Base-by-base conservation (phyloP, 2,329 filamentous ascomycete species). In the Elsinoe fawcettii region DNA sequence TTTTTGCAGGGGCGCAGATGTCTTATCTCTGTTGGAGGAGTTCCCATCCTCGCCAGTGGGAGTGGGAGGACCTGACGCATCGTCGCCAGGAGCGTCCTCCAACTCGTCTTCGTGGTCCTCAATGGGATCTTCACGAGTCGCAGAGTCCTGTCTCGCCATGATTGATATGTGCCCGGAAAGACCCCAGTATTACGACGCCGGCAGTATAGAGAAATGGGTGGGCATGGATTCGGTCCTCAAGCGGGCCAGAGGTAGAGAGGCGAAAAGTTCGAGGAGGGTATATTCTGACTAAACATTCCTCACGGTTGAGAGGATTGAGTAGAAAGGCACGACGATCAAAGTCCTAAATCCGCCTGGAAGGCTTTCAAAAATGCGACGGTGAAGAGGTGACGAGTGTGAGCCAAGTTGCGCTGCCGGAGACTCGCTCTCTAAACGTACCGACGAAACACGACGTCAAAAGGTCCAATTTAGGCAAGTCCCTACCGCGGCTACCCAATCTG, bases 1-100 rank as follows among this genome's bases (percentile, higher is more conserved):
- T 69, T 93, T 93, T 61, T 67, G 68, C 32, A 68, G 57, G 30
- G 67, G 67, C 9, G 60, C 60, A 20, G 61, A 49, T 8, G 63
- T 44, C 53, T 67, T 69, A 14, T 60, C 60, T 23, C 56, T 32
- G 22, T 32, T 30, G 60, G 57, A 44, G 58, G 60, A 59, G 57
- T 63, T 37, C 59, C 61, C 55, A 56, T 59, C 44, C 65, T 69
- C 57, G 66, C 64, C 55, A 51, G 65, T 58, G 61, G 60, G 27
- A 20, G 54, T 18, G 6, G 54, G 23, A 20, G 53, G 39, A 44
- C 54, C 54, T 30, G 54, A 56, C 14, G 23, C 30, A 23, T 41
- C 23, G 41, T 56, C 54, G 20, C 44, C 37, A 16, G 39, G 37
- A 36, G 54, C 54, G 23, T 56, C 54, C n/a, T 56, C 54, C n/a